These are phyloP conservation scores for Zygotorulaspora danielsina DNA, from an alignment of 805 yeast genomes.

Conservation along the genomic window DNA sequence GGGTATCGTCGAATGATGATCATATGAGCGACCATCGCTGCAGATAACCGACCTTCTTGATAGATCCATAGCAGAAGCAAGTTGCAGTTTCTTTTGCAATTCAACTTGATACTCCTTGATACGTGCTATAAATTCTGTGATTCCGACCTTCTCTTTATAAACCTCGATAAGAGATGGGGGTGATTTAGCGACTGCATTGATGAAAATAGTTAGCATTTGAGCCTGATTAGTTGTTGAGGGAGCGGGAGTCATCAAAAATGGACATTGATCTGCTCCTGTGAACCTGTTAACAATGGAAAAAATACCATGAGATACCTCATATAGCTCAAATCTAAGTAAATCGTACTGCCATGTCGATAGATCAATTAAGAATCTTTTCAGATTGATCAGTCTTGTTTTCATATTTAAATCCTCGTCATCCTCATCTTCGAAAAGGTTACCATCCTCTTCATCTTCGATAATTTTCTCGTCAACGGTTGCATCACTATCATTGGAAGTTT, in stretches of 20 bases:
- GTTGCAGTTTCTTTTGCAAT: slow-evolving; percentile 27
- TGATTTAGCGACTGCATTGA: slow-evolving; percentile 23
- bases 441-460: slow-evolving; percentile 16
- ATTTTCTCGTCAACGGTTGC: slow-evolving; percentile 28
- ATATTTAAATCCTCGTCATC: slow-evolving; percentile 31
- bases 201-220: slow-evolving; percentile 24
- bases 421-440: slow-evolving; percentile 17
- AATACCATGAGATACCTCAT: slow-evolving; percentile 32
- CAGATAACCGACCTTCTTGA: slow-evolving; percentile 20
- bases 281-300: slow-evolving; percentile 32
- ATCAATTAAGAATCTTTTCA: slow-evolving; percentile 50
- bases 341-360: slow-evolving; percentile 45
- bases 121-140: slow-evolving; percentile 22
- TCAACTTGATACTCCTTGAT: slow-evolving; percentile 23
- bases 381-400: slow-evolving; percentile 40
- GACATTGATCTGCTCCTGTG: slow-evolving; percentile 31
- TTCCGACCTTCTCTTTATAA: slow-evolving; percentile 26
- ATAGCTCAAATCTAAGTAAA: slow-evolving; percentile 34
- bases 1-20: slow-evolving; percentile 25
- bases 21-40: slow-evolving; percentile 16
- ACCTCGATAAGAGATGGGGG: slow-evolving; percentile 27
- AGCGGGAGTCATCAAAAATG: slow-evolving; percentile 28
- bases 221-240: slow-evolving; percentile 23
- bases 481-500: slow-evolving; percentile 26
- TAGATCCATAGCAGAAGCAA: slow-evolving; percentile 27